Evolutionary conservation across 179 eudicot species (phyloP).

Genomic region (Spinacia oleracea): DNA sequence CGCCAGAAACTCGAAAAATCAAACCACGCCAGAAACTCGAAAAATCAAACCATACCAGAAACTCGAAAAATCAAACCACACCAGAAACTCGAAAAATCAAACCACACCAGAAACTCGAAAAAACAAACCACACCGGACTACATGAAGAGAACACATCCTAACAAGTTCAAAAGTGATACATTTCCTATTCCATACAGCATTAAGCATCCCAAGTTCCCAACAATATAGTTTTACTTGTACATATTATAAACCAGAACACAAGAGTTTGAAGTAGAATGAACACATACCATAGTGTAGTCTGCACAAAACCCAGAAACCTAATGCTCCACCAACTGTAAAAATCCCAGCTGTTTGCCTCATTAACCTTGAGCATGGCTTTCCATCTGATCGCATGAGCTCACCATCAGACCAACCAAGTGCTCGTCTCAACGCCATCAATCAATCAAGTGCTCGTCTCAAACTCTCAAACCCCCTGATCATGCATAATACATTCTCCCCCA

Average conservation of each 20-base stretch:
- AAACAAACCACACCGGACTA: no score
- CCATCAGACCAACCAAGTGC: constrained; percentile 87
- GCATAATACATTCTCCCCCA: not conserved
- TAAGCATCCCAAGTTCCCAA: no score
- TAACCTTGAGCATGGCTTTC: constrained; percentile 80
- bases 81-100: no score
- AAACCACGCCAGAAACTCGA: no score
- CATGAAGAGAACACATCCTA: no score
- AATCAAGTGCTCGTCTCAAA: constrained; percentile 59
- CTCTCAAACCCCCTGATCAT: constrained; percentile 43
- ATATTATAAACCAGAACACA: no score
- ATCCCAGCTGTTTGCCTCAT: constrained; percentile 94
- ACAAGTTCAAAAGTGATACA: not conserved
- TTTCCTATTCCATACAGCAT: not conserved
- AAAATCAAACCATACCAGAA: no score
- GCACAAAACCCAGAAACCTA: constrained; percentile 92
- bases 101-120: no score
- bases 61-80: no score
- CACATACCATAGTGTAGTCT: constrained; percentile 80
- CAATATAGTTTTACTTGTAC: no score
- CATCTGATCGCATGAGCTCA: constrained; percentile 89
- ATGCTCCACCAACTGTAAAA: constrained; percentile 78
- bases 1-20: no score
- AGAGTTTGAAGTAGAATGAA: no score
- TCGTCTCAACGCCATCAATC: constrained; percentile 74